Evolutionary conservation across 192 early-diverging fungal genomes (phyloP).

Genomic region (Mortierella antarctica): DNA sequence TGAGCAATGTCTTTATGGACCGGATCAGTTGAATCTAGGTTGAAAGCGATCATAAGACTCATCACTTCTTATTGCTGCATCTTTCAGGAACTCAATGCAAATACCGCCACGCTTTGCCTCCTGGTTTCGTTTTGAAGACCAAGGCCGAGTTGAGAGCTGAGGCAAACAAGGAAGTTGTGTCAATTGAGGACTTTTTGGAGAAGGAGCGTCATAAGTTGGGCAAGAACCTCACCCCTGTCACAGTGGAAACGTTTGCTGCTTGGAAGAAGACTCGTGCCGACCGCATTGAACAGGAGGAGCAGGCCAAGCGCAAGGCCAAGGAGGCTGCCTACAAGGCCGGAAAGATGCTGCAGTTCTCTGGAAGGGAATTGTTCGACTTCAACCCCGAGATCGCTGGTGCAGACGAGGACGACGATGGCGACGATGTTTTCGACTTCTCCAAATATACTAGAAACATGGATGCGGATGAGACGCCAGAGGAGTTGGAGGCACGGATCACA

Average conservation of each 20-base stretch:
- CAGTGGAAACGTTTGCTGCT: slow-evolving; percentile 86
- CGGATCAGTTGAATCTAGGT: background rate
- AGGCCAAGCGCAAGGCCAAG: slow-evolving; percentile 77
- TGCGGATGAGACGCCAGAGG: slow-evolving; percentile 58
- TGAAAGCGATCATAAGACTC: no score
- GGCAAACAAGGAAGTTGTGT: slow-evolving; percentile 84
- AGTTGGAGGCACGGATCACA: slow-evolving; percentile 44
- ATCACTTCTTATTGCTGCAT: no score
- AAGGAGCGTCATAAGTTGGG: slow-evolving; percentile 97
- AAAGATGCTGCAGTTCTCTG: slow-evolving; percentile 92
- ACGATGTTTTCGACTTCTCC: slow-evolving; percentile 84
- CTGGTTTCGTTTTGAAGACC: slow-evolving; percentile 94
- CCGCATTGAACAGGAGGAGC: slow-evolving; percentile 74
- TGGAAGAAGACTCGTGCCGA: slow-evolving; percentile 93
- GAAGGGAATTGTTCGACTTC: slow-evolving; percentile 97
- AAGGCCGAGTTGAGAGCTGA: slow-evolving; percentile 86
- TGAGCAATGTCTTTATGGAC: slow-evolving; percentile 4
- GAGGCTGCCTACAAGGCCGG: slow-evolving; percentile 89
- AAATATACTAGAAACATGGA: slow-evolving; percentile 76
- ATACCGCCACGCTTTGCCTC: slow-evolving; percentile 96
- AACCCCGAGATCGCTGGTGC: slow-evolving; percentile 88
- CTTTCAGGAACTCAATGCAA: slow-evolving; percentile 81
- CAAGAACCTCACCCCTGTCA: slow-evolving; percentile 93
- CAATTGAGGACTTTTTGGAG: slow-evolving; percentile 98
- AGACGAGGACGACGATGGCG: slow-evolving; percentile 79